Conservation (phyloP, 1,284 basidiomycete species). For the Heterobasidion irregulare region DNA sequence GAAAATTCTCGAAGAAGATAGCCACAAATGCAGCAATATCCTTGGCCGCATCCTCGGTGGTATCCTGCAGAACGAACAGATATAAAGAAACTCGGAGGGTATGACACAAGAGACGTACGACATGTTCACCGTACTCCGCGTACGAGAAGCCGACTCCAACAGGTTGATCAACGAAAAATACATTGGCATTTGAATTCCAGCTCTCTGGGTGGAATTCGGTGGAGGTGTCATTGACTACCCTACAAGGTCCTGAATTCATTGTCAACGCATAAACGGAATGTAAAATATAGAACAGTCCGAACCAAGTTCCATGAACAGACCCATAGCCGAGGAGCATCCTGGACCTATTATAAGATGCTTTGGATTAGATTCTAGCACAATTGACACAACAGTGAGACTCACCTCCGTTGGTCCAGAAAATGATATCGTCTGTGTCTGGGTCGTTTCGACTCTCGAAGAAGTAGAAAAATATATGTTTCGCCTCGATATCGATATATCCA, state of each 20-base stretch:
- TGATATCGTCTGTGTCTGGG: conserved; percentile 57
- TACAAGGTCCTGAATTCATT: conserved; percentile 34
- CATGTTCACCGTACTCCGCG: conserved; percentile 58
- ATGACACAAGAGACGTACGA: conserved; percentile 28
- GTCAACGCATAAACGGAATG: not conserved
- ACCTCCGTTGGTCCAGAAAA: conserved; percentile 64
- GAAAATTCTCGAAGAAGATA: conserved; percentile 70
- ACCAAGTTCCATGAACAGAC: conserved; percentile 64
- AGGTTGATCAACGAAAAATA: conserved; percentile 68
- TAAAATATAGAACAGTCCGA: conserved; percentile 3
- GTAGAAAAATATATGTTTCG: conserved; percentile 45
- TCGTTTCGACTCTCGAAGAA: conserved; percentile 72
- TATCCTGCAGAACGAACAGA: not conserved
- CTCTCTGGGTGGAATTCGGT: conserved; percentile 47
- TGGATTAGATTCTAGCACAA: too few relatives aligned
- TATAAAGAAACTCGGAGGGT: not conserved
- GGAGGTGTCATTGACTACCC: conserved; percentile 30
- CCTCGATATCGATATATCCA: conserved; percentile 21
- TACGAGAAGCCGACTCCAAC: conserved; percentile 66
- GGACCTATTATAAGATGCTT: conserved; percentile 26
- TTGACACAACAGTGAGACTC: too few relatives aligned
- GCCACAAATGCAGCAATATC: conserved; percentile 64
- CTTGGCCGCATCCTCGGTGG: conserved; percentile 50
- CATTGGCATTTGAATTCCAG: conserved; percentile 64
- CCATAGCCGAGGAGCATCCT: conserved; percentile 46